These are phyloP conservation scores for Solanum sitiens DNA, from an alignment of 257 asterid genomes.

Conservation along the genomic window DNA sequence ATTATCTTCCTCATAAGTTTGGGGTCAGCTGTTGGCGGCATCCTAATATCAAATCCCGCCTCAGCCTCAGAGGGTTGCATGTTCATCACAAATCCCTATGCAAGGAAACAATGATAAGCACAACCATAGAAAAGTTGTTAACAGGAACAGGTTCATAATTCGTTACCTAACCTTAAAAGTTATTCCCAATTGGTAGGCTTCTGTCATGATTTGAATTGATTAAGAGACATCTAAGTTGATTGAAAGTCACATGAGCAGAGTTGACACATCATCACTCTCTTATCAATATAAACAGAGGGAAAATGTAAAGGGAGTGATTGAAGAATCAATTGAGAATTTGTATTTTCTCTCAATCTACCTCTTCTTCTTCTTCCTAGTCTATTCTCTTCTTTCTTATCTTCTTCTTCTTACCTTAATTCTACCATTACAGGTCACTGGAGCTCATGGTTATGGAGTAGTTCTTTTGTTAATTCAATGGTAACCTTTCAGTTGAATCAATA, in stretches of 20 bases:
- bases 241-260: neutral
- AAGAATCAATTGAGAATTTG: neutral
- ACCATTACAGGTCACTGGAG: neutral
- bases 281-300: neutral
- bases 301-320: neutral
- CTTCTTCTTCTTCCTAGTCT: neutral
- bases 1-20: constrained; percentile 59
- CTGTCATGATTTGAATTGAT: neutral
- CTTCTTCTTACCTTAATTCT: neutral
- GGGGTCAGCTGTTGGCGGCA: constrained; percentile 75
- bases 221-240: neutral
- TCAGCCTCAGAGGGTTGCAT: constrained; percentile 95
- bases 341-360: neutral
- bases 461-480: neutral
- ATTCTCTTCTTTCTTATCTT: neutral
- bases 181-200: neutral
- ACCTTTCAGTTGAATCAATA: neutral
- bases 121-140: neutral
- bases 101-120: neutral
- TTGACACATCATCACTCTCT: neutral
- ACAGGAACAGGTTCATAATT: neutral
- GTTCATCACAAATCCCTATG: constrained; percentile 83
- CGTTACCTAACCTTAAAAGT: neutral
- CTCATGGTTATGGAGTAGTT: neutral
- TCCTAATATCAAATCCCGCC: constrained; percentile 84